Base-by-base conservation (phyloP, 2,329 filamentous ascomycete species). In the Cordyceps fumosorosea region DNA sequence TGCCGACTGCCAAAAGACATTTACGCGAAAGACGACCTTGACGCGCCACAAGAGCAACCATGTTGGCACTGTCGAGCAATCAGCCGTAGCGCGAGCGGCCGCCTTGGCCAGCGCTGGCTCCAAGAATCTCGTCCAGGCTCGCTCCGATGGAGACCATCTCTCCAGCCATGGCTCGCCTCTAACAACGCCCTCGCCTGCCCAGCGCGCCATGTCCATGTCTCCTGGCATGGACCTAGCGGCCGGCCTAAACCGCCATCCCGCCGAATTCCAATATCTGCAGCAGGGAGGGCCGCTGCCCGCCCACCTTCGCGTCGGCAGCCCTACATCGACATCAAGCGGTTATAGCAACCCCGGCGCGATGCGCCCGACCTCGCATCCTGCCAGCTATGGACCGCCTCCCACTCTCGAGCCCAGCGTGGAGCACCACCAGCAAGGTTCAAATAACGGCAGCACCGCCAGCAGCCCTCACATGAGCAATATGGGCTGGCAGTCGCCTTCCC, bases 1-100 rank as follows among this genome's bases (percentile, higher is more conserved):
- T 70, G 93, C 92, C 64, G 93, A 97, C 74, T 99, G 95, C 75
- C 93, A 98, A 73, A 98, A 98, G 83, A 98, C 93, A 0, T 99
- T 99, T 71, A 99, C 95, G 11, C 88, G 95, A 62, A 89, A 93
- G 66, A 98, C 95, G 0, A 98, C 95, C 3, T 80, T 99, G 65
- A 99, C 93, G 2, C 87, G 95, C 56, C 95, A 99, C 73, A 92
- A 97, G 76, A 96, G 96, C 69, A 91, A 96, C 70, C 95, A 98
- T 74, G 96, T 90, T 22, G 95, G 93, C 48, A 97, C 93, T 0
- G 90, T 97, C 18, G 93, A 97, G 74, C 93, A 98, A 74, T 91
- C 93, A 10, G 92, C 92, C 2, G 90, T 87, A 3, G 91, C 92
- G 5, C 96, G 92, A 0, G 92, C 91, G 40, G 92, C 92, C 48